Evolutionary conservation across 2,329 filamentous ascomycete species (phyloP).

Genomic region (Botrytis byssoidea): DNA sequence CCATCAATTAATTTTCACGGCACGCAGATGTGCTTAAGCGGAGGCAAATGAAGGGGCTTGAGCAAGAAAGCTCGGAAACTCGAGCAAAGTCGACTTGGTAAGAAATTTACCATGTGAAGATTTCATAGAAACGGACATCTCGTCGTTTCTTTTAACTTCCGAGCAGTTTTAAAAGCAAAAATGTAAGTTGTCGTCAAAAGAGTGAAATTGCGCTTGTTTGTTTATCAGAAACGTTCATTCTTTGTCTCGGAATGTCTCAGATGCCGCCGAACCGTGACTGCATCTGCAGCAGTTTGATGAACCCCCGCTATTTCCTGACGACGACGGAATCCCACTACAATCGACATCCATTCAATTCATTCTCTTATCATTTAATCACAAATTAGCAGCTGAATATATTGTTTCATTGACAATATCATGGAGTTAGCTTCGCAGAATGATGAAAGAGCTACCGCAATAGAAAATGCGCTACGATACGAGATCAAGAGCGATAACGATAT

Average conservation of each 20-base stretch:
- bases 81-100: neutral
- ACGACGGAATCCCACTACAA: neutral
- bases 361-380: neutral
- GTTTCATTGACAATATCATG: neutral
- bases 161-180: neutral
- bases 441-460: neutral
- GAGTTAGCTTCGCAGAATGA: neutral
- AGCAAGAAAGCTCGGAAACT: neutral
- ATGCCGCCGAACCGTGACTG: slow-evolving; percentile 10
- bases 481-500: neutral
- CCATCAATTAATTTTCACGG: neutral
- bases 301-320: slow-evolving; percentile 14
- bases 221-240: slow-evolving; percentile 6
- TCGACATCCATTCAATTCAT: neutral
- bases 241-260: slow-evolving; percentile 21
- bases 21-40: neutral
- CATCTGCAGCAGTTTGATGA: slow-evolving; percentile 13
- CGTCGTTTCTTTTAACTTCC: neutral
- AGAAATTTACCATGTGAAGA: neutral
- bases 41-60: slow-evolving; percentile 18
- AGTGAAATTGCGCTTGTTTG: neutral
- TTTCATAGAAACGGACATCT: neutral
- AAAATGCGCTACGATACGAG: neutral
- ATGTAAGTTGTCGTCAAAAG: neutral
- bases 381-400: neutral